These are phyloP conservation scores for Lodderomyces beijingensis DNA, from an alignment of 1,139 yeast species.

Conservation along the genomic window DNA sequence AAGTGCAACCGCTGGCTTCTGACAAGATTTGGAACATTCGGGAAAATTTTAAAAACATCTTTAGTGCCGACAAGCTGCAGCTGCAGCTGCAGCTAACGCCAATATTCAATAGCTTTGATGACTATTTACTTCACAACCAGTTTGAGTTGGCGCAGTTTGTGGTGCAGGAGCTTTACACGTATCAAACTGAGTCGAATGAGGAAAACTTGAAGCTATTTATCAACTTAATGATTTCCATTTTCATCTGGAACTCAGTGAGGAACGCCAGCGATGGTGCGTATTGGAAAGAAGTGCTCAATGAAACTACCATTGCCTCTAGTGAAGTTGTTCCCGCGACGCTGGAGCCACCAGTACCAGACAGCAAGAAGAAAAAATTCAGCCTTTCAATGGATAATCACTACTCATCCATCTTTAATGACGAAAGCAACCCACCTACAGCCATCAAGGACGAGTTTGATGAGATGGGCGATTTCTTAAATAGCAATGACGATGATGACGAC, in stretches of 20 bases:
- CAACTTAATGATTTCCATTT: conserved; percentile 22
- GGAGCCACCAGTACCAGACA: no score
- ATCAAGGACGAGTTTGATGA: conserved; percentile 6
- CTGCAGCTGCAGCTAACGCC: no score
- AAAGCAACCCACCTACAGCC: neutral
- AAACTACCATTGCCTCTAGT: neutral
- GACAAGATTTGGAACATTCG: conserved; percentile 6
- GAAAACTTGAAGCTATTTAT: conserved; percentile 28
- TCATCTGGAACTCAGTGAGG: conserved; percentile 17
- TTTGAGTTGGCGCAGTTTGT: conserved; percentile 14
- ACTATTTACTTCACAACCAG: conserved; percentile 10
- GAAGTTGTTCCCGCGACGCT: neutral
- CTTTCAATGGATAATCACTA: conserved; percentile 14
- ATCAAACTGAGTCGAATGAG: conserved; percentile 18
- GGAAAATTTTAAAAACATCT: conserved; percentile 7
- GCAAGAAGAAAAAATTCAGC: conserved; percentile 5
- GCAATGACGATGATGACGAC: conserved; percentile 7
- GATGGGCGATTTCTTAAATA: conserved; percentile 7
- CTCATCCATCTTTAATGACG: conserved; percentile 15
- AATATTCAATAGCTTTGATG: conserved; percentile 3
- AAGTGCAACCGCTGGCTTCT: conserved; percentile 3
- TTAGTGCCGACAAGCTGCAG: conserved; percentile 3
- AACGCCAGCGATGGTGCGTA: conserved; percentile 18
- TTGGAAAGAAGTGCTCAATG: conserved; percentile 20
- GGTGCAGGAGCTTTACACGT: conserved; percentile 17